Conservation (phyloP, 257 asterid species). For the Nicotiana knightiana region DNA sequence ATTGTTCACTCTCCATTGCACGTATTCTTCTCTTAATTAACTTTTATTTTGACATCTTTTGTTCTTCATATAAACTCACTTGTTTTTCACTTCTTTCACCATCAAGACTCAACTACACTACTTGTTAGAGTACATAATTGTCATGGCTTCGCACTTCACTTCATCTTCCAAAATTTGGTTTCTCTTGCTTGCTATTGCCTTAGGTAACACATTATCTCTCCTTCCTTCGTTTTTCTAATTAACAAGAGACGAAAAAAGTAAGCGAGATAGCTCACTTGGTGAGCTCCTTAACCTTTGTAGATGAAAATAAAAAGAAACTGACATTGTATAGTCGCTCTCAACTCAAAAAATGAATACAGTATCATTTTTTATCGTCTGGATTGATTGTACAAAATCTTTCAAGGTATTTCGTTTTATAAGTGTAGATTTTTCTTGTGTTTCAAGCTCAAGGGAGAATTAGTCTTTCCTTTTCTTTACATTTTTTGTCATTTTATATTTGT, state of each 20-base stretch:
- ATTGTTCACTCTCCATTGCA: slow-evolving; percentile 25
- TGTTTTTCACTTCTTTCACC: background rate
- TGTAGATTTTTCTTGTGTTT: background rate
- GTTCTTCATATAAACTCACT: background rate
- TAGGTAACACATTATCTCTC: slow-evolving; percentile 27
- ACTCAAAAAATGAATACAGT: too few species aligned
- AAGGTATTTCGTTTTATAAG: background rate
- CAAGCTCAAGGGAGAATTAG: background rate
- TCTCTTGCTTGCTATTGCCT: slow-evolving; percentile 25
- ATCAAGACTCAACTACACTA: background rate
- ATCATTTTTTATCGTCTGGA: background rate
- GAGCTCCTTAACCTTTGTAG: background rate
- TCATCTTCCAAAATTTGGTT: slow-evolving; percentile 9
- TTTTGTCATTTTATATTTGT: background rate
- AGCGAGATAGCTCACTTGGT: background rate
- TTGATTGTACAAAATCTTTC: background rate
- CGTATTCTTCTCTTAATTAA: slow-evolving; percentile 40
- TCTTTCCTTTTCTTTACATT: background rate
- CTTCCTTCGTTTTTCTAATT: background rate
- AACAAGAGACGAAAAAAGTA: background rate
- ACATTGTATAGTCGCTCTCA: too few species aligned
- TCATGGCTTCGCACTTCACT: slow-evolving; percentile 28
- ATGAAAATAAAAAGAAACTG: background rate
- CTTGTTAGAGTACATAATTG: background rate
- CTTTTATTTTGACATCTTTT: background rate